phyloP scores from a whole-genome alignment of 306 rosid species.

The Citrullus mucosospermus region DNA sequence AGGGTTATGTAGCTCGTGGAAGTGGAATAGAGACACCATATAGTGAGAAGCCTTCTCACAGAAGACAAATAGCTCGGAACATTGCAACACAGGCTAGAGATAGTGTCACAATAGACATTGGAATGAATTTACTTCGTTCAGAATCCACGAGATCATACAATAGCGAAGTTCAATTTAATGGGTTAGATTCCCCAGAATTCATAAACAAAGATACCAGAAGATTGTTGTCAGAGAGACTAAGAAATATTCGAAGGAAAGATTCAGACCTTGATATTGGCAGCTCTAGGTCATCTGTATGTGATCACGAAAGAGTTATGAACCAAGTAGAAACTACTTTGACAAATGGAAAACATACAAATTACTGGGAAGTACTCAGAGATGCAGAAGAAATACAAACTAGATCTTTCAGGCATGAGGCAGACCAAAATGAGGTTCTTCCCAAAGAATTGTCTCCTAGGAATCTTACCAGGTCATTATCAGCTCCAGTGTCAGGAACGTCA shows the following conservation, averaged over 20 bases:
- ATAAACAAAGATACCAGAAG: constrained; percentile 58
- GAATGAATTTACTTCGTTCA: constrained; percentile 36
- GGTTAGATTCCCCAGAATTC: constrained; percentile 48
- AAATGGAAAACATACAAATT: constrained; percentile 15
- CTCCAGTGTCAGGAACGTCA: constrained; percentile 92
- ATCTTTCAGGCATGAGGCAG: constrained; percentile 67
- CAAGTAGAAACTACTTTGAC: constrained; percentile 21
- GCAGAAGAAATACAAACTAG: constrained; percentile 46
- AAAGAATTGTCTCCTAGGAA: constrained; percentile 68
- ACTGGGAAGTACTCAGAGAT: constrained; percentile 37
- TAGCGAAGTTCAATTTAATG: constrained; percentile 46
- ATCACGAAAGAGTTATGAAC: constrained; percentile 23
- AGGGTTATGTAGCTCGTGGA: constrained; percentile 50
- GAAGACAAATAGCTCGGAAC: constrained; percentile 58
- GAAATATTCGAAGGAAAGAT: constrained; percentile 42
- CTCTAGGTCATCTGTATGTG: constrained; percentile 32
- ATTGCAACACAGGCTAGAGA: constrained; percentile 70
- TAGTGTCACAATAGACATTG: constrained; percentile 53
- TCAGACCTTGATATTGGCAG: constrained; percentile 25
- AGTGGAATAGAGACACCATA: constrained; percentile 72
- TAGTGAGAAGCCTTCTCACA: constrained; percentile 63
- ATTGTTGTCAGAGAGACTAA: constrained; percentile 51
- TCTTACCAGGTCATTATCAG: constrained; percentile 83
- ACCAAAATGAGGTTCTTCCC: constrained; percentile 31
- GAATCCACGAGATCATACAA: constrained; percentile 66